phyloP scores from a whole-genome alignment of 139 green algal species.

The Chlorella sp. region DNA sequence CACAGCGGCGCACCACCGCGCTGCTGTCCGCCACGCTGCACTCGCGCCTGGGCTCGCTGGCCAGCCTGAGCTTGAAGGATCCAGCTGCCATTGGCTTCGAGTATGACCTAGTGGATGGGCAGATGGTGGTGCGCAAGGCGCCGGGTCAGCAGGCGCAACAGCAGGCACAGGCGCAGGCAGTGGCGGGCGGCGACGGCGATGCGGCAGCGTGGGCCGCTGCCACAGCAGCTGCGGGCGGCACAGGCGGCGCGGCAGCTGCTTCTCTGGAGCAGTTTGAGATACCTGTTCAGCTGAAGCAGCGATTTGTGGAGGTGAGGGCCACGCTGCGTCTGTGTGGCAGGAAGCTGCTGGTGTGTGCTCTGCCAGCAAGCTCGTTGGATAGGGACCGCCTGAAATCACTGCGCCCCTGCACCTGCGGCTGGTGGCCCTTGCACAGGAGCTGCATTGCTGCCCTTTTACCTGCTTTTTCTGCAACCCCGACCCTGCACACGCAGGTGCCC shows the following conservation, averaged over 20 bases:
- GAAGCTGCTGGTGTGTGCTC: no score
- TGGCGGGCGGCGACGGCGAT: not conserved
- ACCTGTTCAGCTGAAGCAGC: constrained; percentile 78
- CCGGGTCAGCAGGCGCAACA: not conserved
- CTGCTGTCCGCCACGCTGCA: constrained; percentile 94
- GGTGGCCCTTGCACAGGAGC: no score
- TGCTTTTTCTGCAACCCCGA: no score
- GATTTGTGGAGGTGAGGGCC: constrained; percentile 65
- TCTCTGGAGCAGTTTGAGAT: constrained; percentile 69
- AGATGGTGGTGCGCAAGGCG: constrained; percentile 7
- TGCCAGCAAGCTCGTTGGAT: no score
- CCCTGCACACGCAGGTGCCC: constrained; percentile 67
- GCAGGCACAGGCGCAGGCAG: not conserved
- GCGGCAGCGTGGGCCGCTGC: not conserved
- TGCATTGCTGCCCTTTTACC: no score
- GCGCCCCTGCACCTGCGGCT: no score
- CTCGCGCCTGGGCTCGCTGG: constrained; percentile 72
- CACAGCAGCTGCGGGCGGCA: not conserved
- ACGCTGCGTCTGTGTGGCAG: no score
- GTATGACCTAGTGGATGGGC: constrained; percentile 17
- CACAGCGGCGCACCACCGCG: constrained; percentile 42
- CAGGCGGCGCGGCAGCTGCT: not conserved
- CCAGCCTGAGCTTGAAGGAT: constrained; percentile 68
- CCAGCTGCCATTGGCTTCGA: constrained; percentile 81
- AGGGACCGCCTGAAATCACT: no score